phyloP scores from a whole-genome alignment of 2,329 filamentous ascomycete genomes.

The Fusarium humuli region DNA sequence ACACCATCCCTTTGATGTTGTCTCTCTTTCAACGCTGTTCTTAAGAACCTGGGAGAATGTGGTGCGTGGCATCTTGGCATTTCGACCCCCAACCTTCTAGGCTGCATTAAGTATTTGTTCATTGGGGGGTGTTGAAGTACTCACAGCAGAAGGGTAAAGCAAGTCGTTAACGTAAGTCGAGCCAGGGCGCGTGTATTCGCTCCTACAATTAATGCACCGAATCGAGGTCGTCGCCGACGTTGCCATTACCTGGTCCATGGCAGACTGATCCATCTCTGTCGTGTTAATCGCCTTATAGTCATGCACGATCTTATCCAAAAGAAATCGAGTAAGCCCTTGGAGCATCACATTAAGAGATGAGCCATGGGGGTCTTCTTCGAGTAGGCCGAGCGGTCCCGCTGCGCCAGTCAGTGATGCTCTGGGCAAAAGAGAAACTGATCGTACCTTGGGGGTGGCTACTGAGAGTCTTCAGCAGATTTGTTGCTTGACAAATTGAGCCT shows the following conservation, averaged over 20 bases:
- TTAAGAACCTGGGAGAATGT: slow-evolving; percentile 95
- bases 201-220: slow-evolving; percentile 86
- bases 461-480: slow-evolving; percentile 91
- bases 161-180: slow-evolving; percentile 88
- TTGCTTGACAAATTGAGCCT: slow-evolving; percentile 94
- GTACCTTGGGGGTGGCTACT: slow-evolving; percentile 81
- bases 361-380: slow-evolving; percentile 84
- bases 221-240: slow-evolving; percentile 80
- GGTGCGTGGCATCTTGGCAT: slow-evolving; percentile 63
- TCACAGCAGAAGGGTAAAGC: slow-evolving; percentile 72
- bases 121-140: slow-evolving; percentile 14
- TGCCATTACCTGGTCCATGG: slow-evolving; percentile 77
- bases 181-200: slow-evolving; percentile 83
- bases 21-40: slow-evolving; percentile 88
- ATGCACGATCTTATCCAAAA: slow-evolving; percentile 82
- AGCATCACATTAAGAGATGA: slow-evolving; percentile 83
- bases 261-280: slow-evolving; percentile 72
- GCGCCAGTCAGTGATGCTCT: slow-evolving; percentile 38
- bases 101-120: slow-evolving; percentile 11
- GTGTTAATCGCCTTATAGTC: slow-evolving; percentile 79
- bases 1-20: slow-evolving; percentile 92
- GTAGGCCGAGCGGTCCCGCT: slow-evolving; percentile 79
- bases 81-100: slow-evolving; percentile 62
- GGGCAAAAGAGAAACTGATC: slow-evolving; percentile 24
- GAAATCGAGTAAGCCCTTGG: slow-evolving; percentile 85